These are phyloP conservation scores for Paspalum vaginatum DNA, from an alignment of 176 grass and related monocot species.

Conservation along the genomic window DNA sequence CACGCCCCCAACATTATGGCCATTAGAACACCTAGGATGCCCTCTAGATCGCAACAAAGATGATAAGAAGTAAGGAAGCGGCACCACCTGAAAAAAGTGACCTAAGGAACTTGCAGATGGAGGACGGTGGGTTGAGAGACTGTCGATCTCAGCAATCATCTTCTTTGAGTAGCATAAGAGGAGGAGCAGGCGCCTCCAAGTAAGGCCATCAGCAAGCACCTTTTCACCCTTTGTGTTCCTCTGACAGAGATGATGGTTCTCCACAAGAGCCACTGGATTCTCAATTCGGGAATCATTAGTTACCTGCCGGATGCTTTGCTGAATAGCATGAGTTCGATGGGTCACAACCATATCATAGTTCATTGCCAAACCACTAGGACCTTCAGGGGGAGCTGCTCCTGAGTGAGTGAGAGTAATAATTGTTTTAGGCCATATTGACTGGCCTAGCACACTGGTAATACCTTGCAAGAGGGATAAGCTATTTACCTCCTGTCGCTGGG, in stretches of 20 bases:
- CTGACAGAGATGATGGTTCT: slow-evolving; percentile 81
- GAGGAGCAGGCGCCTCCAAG: slow-evolving; percentile 76
- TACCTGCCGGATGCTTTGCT: slow-evolving; percentile 67
- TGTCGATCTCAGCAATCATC: slow-evolving; percentile 73
- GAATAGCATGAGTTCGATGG: slow-evolving; percentile 61
- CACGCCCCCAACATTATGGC: slow-evolving; percentile 47
- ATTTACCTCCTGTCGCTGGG: slow-evolving; percentile 57
- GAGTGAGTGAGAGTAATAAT: slow-evolving; percentile 86
- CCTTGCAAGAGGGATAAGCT: slow-evolving; percentile 58
- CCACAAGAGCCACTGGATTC: slow-evolving; percentile 85
- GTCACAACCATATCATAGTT: slow-evolving; percentile 66
- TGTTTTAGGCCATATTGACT: slow-evolving; percentile 66
- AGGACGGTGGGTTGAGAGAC: slow-evolving; percentile 52
- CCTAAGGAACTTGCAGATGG: slow-evolving; percentile 57
- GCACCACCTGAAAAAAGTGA: slow-evolving; percentile 44
- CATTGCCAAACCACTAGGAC: slow-evolving; percentile 68
- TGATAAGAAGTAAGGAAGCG: slow-evolving; percentile 78
- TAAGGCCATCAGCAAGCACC: slow-evolving; percentile 83
- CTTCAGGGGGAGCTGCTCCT: slow-evolving; percentile 72
- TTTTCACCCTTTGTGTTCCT: slow-evolving; percentile 73
- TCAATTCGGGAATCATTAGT: slow-evolving; percentile 57
- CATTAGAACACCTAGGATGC: slow-evolving; percentile 55
- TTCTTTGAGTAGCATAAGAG: slow-evolving; percentile 82
- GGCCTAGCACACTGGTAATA: slow-evolving; percentile 78
- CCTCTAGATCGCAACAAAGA: slow-evolving; percentile 78